Percentiles rank a stretch among this genome's conserved stretches.
Evolutionary conservation across 2,329 filamentous ascomycete species (phyloP).

Genomic region (Cercospora berteroae): DNA sequence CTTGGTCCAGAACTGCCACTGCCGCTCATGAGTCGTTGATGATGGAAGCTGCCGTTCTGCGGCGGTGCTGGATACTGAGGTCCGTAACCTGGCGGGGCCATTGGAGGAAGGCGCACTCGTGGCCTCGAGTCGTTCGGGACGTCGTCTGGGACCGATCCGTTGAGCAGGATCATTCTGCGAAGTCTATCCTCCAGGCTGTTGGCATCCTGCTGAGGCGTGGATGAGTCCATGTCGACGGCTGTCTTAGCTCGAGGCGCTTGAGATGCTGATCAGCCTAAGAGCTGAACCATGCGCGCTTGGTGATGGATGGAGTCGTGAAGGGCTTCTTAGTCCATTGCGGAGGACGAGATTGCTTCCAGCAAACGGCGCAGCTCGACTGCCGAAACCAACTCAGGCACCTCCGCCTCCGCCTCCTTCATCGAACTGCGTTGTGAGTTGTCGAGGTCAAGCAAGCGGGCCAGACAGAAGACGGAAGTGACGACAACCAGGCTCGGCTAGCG

Average conservation of each 20-base stretch:
- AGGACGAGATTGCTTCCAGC: background rate
- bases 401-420: constrained; percentile 1
- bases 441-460: background rate
- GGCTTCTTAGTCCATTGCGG: background rate
- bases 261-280: background rate
- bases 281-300: background rate
- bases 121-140: constrained; percentile 7
- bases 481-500: background rate
- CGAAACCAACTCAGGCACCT: background rate
- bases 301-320: background rate
- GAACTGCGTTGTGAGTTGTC: background rate
- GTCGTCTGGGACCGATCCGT: constrained; percentile 35
- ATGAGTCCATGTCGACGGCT: constrained; percentile 25
- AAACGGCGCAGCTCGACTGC: background rate
- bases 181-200: constrained; percentile 56
- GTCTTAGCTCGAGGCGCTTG: background rate
- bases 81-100: constrained; percentile 6
- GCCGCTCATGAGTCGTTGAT: constrained; percentile 12
- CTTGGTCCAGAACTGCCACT: constrained; percentile 11
- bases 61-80: constrained; percentile 3
- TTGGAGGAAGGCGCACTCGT: constrained; percentile 15
- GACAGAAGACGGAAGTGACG: background rate
- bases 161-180: constrained; percentile 59
- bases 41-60: constrained; percentile 1
- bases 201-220: constrained; percentile 21